These are phyloP conservation scores for Cutaneotrichosporon mucoides DNA, from an alignment of 1,284 basidiomycete genomes.

Conservation along the genomic window DNA sequence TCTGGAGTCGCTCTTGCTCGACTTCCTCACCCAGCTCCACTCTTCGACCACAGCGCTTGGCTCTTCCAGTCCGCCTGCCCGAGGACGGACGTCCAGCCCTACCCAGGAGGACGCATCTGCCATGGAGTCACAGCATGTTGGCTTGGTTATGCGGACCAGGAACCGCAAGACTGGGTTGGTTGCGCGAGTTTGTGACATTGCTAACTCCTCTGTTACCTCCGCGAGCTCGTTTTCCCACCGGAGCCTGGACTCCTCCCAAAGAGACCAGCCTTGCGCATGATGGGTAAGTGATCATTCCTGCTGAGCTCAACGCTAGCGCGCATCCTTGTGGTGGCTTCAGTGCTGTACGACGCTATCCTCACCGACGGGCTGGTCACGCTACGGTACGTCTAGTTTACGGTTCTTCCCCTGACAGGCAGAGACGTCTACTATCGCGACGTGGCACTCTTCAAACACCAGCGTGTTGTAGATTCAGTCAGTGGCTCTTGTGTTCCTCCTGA, in stretches of 20 bases:
- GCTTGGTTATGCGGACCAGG: background rate
- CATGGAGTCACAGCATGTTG: background rate
- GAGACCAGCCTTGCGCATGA: conserved; percentile 8
- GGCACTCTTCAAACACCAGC: conserved; percentile 66
- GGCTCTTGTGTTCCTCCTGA: background rate
- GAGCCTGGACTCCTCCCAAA: conserved; percentile 13
- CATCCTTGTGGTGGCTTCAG: conserved; percentile 26
- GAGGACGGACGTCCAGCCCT: background rate
- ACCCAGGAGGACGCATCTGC: background rate
- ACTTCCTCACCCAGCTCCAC: conserved; percentile 20
- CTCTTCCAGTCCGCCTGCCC: too few relatives aligned
- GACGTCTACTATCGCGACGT: conserved; percentile 86
- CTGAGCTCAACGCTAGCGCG: conserved; percentile 21
- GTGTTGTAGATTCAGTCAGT: conserved; percentile 66
- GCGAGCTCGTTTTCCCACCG: conserved; percentile 31
- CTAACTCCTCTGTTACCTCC: conserved; percentile 16
- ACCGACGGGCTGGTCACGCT: conserved; percentile 29
- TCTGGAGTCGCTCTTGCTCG: conserved; percentile 19
- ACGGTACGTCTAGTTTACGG: conserved; percentile 20
- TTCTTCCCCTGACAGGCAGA: conserved; percentile 48
- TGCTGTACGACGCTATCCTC: conserved; percentile 37
- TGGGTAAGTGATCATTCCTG: conserved; percentile 17
- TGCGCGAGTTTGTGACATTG: too few relatives aligned
- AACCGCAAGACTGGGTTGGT: conserved; percentile 23
- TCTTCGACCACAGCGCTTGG: background rate